These are phyloP conservation scores for Amanita subjunquillea DNA, from an alignment of 768 basidiomycete genomes.

Conservation along the genomic window DNA sequence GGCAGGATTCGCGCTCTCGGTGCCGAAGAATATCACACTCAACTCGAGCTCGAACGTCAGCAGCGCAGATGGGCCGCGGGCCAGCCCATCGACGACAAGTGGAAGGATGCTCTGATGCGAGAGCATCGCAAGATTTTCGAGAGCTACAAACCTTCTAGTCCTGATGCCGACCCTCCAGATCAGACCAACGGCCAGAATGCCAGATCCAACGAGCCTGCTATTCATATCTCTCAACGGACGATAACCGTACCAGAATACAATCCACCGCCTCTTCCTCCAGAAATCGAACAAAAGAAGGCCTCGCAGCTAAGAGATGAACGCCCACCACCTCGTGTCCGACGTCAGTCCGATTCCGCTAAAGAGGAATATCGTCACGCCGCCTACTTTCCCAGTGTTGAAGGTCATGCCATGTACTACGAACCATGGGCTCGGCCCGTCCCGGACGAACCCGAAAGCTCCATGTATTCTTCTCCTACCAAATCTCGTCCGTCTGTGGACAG, in stretches of 20 bases:
- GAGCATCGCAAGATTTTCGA: conserved; percentile 6
- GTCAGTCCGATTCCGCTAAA: conserved; percentile 2
- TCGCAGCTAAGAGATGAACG: conserved; percentile 2
- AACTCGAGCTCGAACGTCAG: conserved; percentile 6
- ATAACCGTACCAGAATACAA: neutral
- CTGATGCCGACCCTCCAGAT: neutral
- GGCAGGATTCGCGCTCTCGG: conserved; percentile 2
- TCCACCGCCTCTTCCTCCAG: neutral
- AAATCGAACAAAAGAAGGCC: neutral
- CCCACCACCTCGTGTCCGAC: neutral
- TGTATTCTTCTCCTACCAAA: neutral
- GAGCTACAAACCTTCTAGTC: neutral
- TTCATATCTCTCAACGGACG: no score
- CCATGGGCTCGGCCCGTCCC: neutral
- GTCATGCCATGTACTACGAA: neutral
- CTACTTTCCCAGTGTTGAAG: neutral
- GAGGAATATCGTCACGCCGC: conserved; percentile 4
- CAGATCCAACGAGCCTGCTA: neutral
- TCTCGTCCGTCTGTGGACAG: conserved; percentile 2
- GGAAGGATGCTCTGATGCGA: conserved; percentile 3
- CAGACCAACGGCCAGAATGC: neutral
- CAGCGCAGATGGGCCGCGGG: conserved; percentile 5
- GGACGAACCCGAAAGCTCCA: neutral
- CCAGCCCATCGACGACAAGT: conserved; percentile 3
- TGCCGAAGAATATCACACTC: conserved; percentile 2